A percentile compares a stretch with the other conserved stretches of the same genome.
Conservation (phyloP, 495 filamentous ascomycete species). For the Cercophora newfieldiana region DNA sequence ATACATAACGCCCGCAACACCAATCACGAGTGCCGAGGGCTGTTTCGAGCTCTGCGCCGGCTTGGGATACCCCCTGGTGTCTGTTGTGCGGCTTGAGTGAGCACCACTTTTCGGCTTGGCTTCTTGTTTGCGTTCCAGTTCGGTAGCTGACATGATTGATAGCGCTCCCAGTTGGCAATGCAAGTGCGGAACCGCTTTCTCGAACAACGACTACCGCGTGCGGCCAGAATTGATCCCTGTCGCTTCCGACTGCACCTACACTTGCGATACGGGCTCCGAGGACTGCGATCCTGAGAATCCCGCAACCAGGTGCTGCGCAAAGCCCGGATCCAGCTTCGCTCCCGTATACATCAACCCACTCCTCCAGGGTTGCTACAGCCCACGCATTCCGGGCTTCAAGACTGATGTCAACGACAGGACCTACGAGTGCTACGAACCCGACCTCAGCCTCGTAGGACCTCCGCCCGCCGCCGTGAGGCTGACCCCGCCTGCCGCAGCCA, state of each 20-base stretch:
- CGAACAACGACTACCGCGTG: slow-evolving; percentile 9
- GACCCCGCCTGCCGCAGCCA: neutral
- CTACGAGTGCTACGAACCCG: slow-evolving; percentile 8
- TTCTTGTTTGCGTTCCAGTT: neutral
- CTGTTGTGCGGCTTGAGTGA: neutral
- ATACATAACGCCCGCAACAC: neutral
- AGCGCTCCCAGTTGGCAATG: neutral
- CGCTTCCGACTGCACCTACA: neutral
- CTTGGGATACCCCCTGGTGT: slow-evolving; percentile 18
- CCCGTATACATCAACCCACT: slow-evolving; percentile 29
- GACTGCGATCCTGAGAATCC: slow-evolving; percentile 6
- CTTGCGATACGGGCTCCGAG: neutral
- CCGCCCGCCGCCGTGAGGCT: too few relatives aligned
- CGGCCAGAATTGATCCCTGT: neutral
- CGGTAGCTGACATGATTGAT: neutral
- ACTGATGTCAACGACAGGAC: neutral
- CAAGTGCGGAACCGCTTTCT: slow-evolving; percentile 16
- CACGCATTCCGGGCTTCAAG: slow-evolving; percentile 25
- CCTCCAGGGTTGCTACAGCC: slow-evolving; percentile 29
- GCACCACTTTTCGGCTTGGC: neutral
- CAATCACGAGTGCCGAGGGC: neutral
- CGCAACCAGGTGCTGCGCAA: slow-evolving; percentile 13
- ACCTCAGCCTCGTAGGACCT: too few relatives aligned
- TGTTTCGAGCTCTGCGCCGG: slow-evolving; percentile 17
- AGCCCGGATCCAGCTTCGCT: neutral